Evolutionary conservation across 176 grass and related monocot species (phyloP).

Genomic region (Eragrostis nindensis): DNA sequence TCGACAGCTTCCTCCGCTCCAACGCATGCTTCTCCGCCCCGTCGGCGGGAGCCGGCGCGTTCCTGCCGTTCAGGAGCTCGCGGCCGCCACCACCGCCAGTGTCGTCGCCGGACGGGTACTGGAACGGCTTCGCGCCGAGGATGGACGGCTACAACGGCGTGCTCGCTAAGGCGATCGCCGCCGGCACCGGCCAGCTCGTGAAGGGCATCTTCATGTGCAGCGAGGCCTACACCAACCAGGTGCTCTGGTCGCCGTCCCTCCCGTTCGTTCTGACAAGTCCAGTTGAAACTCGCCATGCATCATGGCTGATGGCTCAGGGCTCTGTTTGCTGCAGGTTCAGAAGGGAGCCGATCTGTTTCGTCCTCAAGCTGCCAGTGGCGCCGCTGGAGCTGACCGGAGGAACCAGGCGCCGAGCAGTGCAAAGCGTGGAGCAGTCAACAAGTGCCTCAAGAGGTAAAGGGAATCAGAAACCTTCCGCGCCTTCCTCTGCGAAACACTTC

Average conservation of each 20-base stretch:
- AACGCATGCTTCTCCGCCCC: constrained; percentile 70
- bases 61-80: constrained; percentile 15
- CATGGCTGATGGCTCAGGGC: neutral
- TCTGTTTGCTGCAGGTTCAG: constrained; percentile 58
- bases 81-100: neutral
- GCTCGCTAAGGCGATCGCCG: constrained; percentile 76
- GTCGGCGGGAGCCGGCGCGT: constrained; percentile 21
- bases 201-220: constrained; percentile 92
- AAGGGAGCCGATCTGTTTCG: constrained; percentile 79
- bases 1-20: constrained; percentile 70
- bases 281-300: neutral
- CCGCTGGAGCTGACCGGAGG: constrained; percentile 30
- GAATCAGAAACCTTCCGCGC: neutral
- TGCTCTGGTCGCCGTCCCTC: neutral
- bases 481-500: neutral
- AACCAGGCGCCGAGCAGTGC: constrained; percentile 22
- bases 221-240: constrained; percentile 79
- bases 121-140: constrained; percentile 76
- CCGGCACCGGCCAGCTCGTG: constrained; percentile 79
- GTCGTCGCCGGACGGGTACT: constrained; percentile 54
- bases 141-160: constrained; percentile 75
- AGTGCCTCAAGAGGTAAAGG: constrained; percentile 71
- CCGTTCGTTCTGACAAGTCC: neutral
- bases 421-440: constrained; percentile 63
- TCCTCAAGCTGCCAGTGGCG: constrained; percentile 42